Conservation (phyloP, 768 basidiomycete species). For the Rhizopogon vesiculosus region DNA sequence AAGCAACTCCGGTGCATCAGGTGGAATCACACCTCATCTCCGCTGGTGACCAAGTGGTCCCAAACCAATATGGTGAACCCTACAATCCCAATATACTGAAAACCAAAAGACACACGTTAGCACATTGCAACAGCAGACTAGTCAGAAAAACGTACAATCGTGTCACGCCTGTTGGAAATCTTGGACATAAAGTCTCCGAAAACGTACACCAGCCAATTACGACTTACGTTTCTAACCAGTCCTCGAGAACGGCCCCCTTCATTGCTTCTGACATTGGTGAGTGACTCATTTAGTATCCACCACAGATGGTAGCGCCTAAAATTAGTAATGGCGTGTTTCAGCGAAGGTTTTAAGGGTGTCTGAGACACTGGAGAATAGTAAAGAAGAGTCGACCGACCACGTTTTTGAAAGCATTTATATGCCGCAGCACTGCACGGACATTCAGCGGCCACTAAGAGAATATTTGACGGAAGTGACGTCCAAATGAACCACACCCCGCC, state of each 20-base stretch:
- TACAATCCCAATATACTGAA: slow-evolving; percentile 45
- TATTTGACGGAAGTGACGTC: neutral
- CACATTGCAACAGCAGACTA: neutral
- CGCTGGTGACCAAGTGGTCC: slow-evolving; percentile 29
- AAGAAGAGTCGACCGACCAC: neutral
- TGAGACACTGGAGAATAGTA: neutral
- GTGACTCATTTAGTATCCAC: neutral
- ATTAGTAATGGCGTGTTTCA: neutral
- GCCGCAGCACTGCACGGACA: neutral
- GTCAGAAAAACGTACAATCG: neutral
- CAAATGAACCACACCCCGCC: neutral
- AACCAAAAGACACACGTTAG: neutral
- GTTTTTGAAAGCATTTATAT: neutral
- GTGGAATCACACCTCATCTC: slow-evolving; percentile 23
- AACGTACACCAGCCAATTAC: neutral
- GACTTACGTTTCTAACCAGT: neutral
- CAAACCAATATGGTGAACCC: slow-evolving; percentile 45
- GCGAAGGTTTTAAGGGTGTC: neutral
- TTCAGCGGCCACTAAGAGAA: neutral
- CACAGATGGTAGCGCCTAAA: neutral
- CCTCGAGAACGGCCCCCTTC: neutral
- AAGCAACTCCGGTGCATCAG: neutral
- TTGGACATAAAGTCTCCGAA: neutral
- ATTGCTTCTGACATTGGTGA: neutral
- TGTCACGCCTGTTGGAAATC: neutral